Conservation (phyloP, 169 alveolate genomes). For the Cardiosporidium cionae region DNA sequence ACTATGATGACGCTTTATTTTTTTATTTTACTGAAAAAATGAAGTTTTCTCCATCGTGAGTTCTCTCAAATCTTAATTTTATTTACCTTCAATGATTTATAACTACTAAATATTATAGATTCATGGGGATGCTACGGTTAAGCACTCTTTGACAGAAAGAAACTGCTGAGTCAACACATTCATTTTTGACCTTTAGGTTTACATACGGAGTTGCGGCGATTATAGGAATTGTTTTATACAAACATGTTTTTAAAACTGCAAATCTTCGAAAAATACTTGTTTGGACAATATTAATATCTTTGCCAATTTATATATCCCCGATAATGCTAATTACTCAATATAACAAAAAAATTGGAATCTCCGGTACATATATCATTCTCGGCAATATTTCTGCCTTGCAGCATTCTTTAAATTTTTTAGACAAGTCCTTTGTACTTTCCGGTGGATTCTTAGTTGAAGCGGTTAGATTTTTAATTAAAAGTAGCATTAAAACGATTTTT, state of each 20-base stretch:
- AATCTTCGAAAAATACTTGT: conserved; percentile 73
- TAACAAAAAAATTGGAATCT: neutral
- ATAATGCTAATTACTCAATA: neutral
- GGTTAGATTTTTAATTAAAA: conserved; percentile 43
- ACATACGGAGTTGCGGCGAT: conserved; percentile 83
- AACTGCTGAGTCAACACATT: too few relatives aligned
- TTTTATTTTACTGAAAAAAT: conserved; percentile 83
- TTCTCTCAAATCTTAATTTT: neutral
- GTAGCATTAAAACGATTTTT: neutral
- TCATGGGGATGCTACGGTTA: conserved; percentile 82
- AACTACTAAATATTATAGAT: conserved; percentile 32
- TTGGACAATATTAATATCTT: conserved; percentile 72
- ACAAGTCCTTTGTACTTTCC: conserved; percentile 75
- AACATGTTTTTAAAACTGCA: conserved; percentile 65
- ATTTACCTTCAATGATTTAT: neutral
- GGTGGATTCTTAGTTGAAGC: conserved; percentile 84
- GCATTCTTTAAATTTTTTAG: conserved; percentile 71
- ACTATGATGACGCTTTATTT: conserved; percentile 84
- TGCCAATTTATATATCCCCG: conserved; percentile 50
- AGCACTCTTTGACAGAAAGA: too few relatives aligned
- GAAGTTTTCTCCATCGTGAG: conserved; percentile 71
- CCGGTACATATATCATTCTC: neutral
- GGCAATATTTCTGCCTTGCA: conserved; percentile 51
- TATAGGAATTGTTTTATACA: conserved; percentile 76
- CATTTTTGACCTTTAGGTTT: conserved; percentile 37